Conservation (phyloP, 1,284 basidiomycete species). For the Malassezia psittaci region DNA sequence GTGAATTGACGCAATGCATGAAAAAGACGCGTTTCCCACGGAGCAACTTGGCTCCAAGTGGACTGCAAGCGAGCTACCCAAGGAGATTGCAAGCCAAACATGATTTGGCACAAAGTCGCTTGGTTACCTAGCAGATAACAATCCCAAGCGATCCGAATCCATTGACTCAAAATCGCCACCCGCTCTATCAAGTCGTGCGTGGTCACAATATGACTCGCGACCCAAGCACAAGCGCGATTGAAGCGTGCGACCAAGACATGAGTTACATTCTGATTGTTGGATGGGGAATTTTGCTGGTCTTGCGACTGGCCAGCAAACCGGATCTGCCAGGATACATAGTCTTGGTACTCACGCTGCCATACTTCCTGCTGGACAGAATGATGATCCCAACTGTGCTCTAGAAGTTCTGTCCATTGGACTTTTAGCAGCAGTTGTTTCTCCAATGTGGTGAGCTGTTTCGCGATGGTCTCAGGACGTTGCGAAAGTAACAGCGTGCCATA, state of each 20-base stretch:
- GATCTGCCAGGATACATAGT: conserved; percentile 12
- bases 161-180: conserved; percentile 61
- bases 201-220: conserved; percentile 61
- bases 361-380: conserved; percentile 9
- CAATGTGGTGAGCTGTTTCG: conserved; percentile 8
- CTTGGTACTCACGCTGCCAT: conserved; percentile 18
- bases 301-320: background rate
- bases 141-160: conserved; percentile 82
- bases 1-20: conserved; percentile 65
- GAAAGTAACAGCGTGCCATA: conserved; percentile 8
- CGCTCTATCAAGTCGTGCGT: conserved; percentile 54
- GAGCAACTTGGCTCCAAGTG: conserved; percentile 60
- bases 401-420: conserved; percentile 8
- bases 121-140: conserved; percentile 70
- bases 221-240: conserved; percentile 73
- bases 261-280: background rate
- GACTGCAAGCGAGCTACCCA: conserved; percentile 64
- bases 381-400: conserved; percentile 16
- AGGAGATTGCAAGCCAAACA: conserved; percentile 64
- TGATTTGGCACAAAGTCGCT: conserved; percentile 67
- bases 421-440: conserved; percentile 5
- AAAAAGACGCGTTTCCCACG: conserved; percentile 67
- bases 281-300: background rate
- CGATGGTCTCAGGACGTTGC: conserved; percentile 11
- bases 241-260: conserved; percentile 69